Evolutionary conservation across 2,329 filamentous ascomycete genomes (phyloP), one percentile per base, ranked within the genome.

Genomic region (Exophiala sp.): DNA sequence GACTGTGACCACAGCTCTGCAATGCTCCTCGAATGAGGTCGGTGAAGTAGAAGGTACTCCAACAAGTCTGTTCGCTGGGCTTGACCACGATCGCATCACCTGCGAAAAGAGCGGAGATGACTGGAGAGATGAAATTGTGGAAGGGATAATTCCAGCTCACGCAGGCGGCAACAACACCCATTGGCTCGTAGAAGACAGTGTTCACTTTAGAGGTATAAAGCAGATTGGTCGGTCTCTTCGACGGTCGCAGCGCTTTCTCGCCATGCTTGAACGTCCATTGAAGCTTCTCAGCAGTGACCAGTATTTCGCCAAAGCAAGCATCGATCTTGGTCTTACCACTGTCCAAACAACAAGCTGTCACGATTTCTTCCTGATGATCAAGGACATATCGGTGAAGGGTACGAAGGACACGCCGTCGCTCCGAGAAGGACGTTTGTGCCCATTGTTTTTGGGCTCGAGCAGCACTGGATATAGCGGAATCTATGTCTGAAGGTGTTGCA

Each of bases 121-220:
- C 82, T 11, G 92, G 94, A 0, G 89, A 90, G 43, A 97, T 83
- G 59, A 97, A 78, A 72, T 99, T 99, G 75, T 99, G 94, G 72
- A 97, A 95, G 41, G 89, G 85, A 69, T 91, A 97, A 75, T 99
- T 99, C 94, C 94, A 99, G 68, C 88, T 94, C 40, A 99, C 90
- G 48, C 92, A 86, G 14, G 94, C 92, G 9, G 90, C 87, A 5
- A 99, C 89, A 34, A 99, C 90, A 12, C 94, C 94, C 16, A 97
- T 76, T 11, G 94, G 92, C 72, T 99, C 91, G 71, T 95, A 99
- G 46, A 82, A 76, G 24, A 99, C 91, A 58, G 85, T 86, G 68
- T 96, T 96, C 69, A 82, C 84, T 79, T 99, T 99, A 74, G 97
- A 96, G 73, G 85, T 83, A 90, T 99, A 95, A 59, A 99, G 80